Evolutionary conservation across 2,329 filamentous ascomycete species (phyloP).

Genomic region (Cytospora piceicola): DNA sequence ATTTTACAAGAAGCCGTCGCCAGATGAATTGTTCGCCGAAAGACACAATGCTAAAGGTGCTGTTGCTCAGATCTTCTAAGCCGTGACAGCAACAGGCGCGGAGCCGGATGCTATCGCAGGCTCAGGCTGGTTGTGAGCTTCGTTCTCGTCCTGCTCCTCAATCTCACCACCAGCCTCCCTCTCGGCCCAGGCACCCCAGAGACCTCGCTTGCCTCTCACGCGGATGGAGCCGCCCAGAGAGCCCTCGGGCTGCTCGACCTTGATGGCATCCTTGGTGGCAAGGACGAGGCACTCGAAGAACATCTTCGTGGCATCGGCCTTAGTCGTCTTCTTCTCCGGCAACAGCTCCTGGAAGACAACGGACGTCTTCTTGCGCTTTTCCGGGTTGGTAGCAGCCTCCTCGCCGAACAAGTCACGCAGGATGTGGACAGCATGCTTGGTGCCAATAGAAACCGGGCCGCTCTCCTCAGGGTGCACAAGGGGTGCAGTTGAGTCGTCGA

Average conservation of each 20-base stretch:
- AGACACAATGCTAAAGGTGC: constrained; percentile 7
- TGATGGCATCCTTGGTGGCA: constrained; percentile 96
- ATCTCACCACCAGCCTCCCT: constrained; percentile 67
- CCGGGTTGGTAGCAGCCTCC: constrained; percentile 68
- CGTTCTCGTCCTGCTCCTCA: constrained; percentile 51
- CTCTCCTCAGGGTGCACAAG: constrained; percentile 80
- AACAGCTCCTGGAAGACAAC: constrained; percentile 92
- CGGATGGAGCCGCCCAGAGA: constrained; percentile 77
- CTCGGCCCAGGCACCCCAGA: constrained; percentile 98
- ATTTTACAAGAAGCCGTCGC: constrained; percentile 27
- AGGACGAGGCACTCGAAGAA: constrained; percentile 97
- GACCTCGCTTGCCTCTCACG: constrained; percentile 88
- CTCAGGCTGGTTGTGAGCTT: constrained; percentile 37
- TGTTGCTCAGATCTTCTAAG: constrained; percentile 18
- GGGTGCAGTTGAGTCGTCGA: constrained; percentile 79
- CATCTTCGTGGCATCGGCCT: constrained; percentile 97
- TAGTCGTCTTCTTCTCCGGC: constrained; percentile 78
- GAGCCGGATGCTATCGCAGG: constrained; percentile 38
- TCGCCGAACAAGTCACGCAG: constrained; percentile 85
- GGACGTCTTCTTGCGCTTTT: constrained; percentile 73
- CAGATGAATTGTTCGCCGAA: constrained; percentile 2
- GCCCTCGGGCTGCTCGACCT: constrained; percentile 82
- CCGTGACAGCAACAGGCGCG: constrained; percentile 27
- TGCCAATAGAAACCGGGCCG: constrained; percentile 85
- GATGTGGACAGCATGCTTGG: constrained; percentile 93